Evolutionary conservation across 768 basidiomycete genomes (phyloP), one percentile per base, ranked within the genome.

Genomic region (Pulveroboletus sp.): DNA sequence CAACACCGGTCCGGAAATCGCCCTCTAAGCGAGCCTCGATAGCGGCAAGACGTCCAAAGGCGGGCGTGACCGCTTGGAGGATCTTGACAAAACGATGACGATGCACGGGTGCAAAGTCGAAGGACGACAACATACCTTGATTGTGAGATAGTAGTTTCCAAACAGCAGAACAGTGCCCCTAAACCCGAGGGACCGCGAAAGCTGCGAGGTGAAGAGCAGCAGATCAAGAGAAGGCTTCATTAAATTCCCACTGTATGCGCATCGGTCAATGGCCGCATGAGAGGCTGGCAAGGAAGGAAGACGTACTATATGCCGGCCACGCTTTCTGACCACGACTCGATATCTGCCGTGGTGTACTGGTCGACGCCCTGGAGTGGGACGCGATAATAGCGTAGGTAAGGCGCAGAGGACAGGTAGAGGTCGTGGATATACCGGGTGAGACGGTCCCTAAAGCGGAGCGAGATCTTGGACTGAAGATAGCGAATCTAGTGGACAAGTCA

Each of bases 181-280:
- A 0, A 86, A 72, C 10, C 94, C 94, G 15, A 97, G 80, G 0
- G 90, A 89, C 14, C 84, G 81, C 0, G 91, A 85, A 10, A 97
- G 81, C 61, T 97, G 94, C 8, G 85, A 85, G 0, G 93, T 95
- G 73, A 97, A 98, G 41, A 98, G 82, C 24, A 93, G 68, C 38
- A 96, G 73, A 65, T 97, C 94, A 15, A 97, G 81, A 0, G 87
- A 81, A 0, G 95, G 94, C 63, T 98, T 98, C 54, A 94, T 81
- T 32, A 96, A 64, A 65, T 98, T 98, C 6, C 94, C 93, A 62
- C 93, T 94, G 36, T 27, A 43, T 33, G 24, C 6, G 12, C 5
- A 11, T 1, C 39, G 15, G 15, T 52, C 14, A 56, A n/a, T 7
- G 1, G 9, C 1, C 6, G 8, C 6, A 39, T 6, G 9, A 24